Percentiles rank a stretch among this genome's conserved stretches.
Conservation (phyloP, 1,284 basidiomycete species). For the Stygiomarasmius scandens region DNA sequence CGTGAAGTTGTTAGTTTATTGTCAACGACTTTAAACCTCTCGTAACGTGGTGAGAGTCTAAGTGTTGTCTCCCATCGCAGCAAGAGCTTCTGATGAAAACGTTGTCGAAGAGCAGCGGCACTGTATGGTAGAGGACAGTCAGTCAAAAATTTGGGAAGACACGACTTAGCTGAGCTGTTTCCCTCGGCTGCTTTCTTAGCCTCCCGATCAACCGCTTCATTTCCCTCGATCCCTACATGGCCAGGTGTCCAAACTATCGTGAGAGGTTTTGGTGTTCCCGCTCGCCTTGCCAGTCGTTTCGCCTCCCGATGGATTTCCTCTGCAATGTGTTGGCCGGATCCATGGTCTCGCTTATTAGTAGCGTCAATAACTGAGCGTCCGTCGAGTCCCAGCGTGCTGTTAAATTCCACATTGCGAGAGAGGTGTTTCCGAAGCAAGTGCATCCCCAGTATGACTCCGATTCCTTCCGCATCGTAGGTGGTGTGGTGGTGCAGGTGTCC, state of each 20-base stretch:
- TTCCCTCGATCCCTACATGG: conserved; percentile 1
- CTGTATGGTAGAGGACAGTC: neutral
- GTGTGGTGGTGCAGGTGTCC: neutral
- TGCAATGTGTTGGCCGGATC: neutral
- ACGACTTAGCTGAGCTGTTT: neutral
- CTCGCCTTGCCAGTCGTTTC: neutral
- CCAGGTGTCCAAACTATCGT: neutral
- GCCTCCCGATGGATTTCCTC: neutral
- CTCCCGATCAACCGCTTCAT: conserved; percentile 16
- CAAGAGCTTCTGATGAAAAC: too few species aligned
- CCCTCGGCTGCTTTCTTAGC: conserved; percentile 28
- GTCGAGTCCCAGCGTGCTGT: neutral
- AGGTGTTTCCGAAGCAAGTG: neutral
- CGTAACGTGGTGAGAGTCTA: too few species aligned
- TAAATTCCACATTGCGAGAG: neutral
- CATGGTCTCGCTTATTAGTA: neutral
- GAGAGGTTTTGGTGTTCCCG: neutral
- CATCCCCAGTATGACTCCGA: neutral
- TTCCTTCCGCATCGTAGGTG: neutral
- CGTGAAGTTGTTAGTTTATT: neutral
- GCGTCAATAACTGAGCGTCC: neutral
- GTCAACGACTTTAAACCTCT: too few species aligned
- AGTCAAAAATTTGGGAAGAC: neutral
- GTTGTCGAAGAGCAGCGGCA: neutral
- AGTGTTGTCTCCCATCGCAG: too few species aligned